phyloP scores from a whole-genome alignment of 2,329 filamentous ascomycete species.

The Taxawa tesnikishii region DNA sequence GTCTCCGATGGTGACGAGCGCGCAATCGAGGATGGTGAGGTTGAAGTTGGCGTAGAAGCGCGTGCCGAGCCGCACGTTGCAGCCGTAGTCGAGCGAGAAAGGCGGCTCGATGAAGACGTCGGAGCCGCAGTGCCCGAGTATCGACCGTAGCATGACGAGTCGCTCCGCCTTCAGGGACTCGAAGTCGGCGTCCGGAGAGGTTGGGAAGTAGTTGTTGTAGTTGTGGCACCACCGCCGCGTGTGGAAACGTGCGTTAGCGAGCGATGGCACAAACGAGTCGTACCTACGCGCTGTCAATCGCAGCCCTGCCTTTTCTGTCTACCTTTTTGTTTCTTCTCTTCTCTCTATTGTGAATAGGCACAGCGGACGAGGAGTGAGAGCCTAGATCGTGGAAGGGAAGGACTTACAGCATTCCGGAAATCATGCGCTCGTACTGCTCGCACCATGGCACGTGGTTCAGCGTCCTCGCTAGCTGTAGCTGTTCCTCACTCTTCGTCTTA shows the following conservation, averaged over 20 bases:
- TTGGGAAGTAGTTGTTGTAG: conserved; percentile 46
- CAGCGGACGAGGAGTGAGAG: no score
- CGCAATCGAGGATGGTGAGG: conserved; percentile 39
- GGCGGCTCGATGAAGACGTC: conserved; percentile 47
- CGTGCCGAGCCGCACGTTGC: conserved; percentile 49
- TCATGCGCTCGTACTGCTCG: conserved; percentile 53
- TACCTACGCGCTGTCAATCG: no score
- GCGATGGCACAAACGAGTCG: conserved; percentile 34
- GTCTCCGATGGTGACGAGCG: conserved; percentile 39
- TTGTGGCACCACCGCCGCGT: conserved; percentile 44
- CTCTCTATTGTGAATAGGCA: no score
- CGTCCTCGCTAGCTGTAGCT: conserved; percentile 24
- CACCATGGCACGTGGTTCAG: conserved; percentile 43
- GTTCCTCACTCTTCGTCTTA: conserved; percentile 4
- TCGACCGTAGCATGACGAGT: conserved; percentile 13
- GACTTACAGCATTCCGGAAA: conserved; percentile 47
- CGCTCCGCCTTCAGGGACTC: conserved; percentile 16
- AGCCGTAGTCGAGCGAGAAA: conserved; percentile 52
- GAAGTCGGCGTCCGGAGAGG: conserved; percentile 13
- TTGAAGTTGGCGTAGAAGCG: conserved; percentile 54
- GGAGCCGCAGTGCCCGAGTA: conserved; percentile 21
- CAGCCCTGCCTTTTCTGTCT: no score
- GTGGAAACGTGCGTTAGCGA: conserved; percentile 39
- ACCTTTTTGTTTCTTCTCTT: no score
- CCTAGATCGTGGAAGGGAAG: no score